Conservation (phyloP, 768 basidiomycete species). For the Clavaria fumosa region DNA sequence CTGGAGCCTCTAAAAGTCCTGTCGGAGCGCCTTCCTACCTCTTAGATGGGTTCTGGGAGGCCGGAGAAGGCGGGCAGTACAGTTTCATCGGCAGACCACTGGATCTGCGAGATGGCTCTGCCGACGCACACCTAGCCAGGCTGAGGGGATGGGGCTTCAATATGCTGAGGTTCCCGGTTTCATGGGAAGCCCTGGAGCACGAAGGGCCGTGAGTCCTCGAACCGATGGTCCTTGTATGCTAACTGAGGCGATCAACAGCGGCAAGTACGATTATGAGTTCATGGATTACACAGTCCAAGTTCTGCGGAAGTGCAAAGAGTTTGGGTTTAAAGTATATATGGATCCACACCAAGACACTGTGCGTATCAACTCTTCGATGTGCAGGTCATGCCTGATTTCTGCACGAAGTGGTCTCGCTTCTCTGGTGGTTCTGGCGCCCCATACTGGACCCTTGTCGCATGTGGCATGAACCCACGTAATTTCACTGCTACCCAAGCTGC, state of each 20-base stretch:
- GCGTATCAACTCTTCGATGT: constrained; percentile 21
- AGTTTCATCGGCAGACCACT: constrained; percentile 69
- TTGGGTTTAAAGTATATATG: constrained; percentile 84
- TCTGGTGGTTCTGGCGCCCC: constrained; percentile 91
- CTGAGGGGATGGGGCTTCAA: constrained; percentile 92
- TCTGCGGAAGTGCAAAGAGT: constrained; percentile 80
- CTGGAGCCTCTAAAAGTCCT: constrained; percentile 80
- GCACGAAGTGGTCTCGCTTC: constrained; percentile 79
- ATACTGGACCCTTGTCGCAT: constrained; percentile 83
- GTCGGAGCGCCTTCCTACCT: constrained; percentile 49
- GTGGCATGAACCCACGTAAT: constrained; percentile 76
- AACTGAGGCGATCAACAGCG: constrained; percentile 29
- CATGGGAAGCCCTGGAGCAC: constrained; percentile 93
- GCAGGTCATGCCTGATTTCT: not conserved
- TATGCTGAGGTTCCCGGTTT: constrained; percentile 66
- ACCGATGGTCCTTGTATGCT: constrained; percentile 1
- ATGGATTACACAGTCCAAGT: constrained; percentile 86
- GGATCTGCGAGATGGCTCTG: constrained; percentile 70
- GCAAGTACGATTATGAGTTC: constrained; percentile 78
- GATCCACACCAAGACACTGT: constrained; percentile 96
- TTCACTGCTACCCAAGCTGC: constrained; percentile 78
- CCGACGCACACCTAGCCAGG: constrained; percentile 75
- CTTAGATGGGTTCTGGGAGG: constrained; percentile 70
- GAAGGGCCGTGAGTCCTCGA: constrained; percentile 71
- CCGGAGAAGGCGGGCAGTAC: constrained; percentile 50